Evolutionary conservation across 192 early-diverging fungal genomes (phyloP).

Genomic region (Backusella luteola): DNA sequence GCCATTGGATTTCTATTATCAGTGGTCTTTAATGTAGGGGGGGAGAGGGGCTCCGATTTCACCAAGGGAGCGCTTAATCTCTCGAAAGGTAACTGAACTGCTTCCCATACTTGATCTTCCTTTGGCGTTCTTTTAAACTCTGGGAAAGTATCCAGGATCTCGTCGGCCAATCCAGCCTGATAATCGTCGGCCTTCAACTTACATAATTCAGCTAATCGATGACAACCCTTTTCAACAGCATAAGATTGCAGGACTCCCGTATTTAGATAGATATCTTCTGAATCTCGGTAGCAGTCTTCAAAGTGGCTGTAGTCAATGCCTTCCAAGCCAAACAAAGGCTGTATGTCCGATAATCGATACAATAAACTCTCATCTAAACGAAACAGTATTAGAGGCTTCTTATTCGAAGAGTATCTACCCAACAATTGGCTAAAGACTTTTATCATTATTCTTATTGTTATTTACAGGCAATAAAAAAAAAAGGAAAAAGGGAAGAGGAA

Average conservation of each 20-base stretch:
- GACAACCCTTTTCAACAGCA: slow-evolving; percentile 24
- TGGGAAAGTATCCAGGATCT: slow-evolving; percentile 14
- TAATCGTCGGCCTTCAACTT: slow-evolving; percentile 26
- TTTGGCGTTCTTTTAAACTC: slow-evolving; percentile 7
- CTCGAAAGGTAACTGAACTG: slow-evolving; percentile 12
- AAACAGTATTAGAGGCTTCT: slow-evolving; percentile 12
- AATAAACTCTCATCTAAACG: slow-evolving; percentile 14
- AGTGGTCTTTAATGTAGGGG: not conserved
- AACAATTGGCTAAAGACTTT: slow-evolving; percentile 16
- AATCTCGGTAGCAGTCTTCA: slow-evolving; percentile 16
- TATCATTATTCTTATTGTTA: not conserved
- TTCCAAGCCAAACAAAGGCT: not conserved
- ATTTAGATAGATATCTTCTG: slow-evolving; percentile 33
- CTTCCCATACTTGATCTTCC: slow-evolving; percentile 14
- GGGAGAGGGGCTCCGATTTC: slow-evolving; percentile 23
- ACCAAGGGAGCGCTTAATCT: slow-evolving; percentile 11
- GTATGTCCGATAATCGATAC: slow-evolving; percentile 2
- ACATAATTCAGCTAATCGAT: slow-evolving; percentile 30
- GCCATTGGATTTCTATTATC: slow-evolving; percentile 30
- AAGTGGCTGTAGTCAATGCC: not conserved
- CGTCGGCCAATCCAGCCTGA: slow-evolving; percentile 1
- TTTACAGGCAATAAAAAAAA: not conserved
- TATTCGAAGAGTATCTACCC: slow-evolving; percentile 8
- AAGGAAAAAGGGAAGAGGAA: not conserved
- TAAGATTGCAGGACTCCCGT: slow-evolving; percentile 27